These are phyloP conservation scores for Whalleya microplaca DNA, from an alignment of 2,329 filamentous ascomycete genomes.

Conservation along the genomic window DNA sequence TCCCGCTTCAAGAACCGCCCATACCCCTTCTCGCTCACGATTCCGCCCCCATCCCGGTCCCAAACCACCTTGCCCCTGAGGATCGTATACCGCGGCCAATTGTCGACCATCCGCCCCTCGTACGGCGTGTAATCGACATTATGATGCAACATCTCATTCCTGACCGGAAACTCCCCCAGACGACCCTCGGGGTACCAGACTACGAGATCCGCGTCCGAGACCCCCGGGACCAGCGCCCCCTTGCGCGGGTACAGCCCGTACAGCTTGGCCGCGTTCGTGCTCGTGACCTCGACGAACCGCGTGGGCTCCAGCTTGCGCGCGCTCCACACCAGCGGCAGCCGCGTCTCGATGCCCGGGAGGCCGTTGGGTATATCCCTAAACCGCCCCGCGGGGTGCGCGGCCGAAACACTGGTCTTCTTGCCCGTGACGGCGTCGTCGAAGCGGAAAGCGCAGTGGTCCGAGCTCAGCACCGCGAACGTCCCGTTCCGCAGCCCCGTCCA, in stretches of 20 bases:
- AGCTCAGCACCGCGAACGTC: too few relatives aligned
- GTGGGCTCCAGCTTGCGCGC: conserved; percentile 46
- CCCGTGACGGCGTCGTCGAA: conserved; percentile 50
- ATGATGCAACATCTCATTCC: conserved; percentile 61
- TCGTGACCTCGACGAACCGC: conserved; percentile 58
- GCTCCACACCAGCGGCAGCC: conserved; percentile 51
- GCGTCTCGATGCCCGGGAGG: conserved; percentile 60
- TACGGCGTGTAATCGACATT: conserved; percentile 66
- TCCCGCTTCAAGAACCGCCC: too few relatives aligned
- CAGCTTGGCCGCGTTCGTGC: conserved; percentile 59
- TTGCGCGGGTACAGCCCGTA: conserved; percentile 59
- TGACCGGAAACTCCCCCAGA: conserved; percentile 48
- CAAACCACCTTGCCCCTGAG: conserved; percentile 62
- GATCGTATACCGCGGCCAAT: conserved; percentile 66
- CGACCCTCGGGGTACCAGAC: conserved; percentile 58
- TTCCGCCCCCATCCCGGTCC: conserved; percentile 56
- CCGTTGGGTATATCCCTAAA: conserved; percentile 65
- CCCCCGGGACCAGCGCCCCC: conserved; percentile 53
- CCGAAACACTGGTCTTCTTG: conserved; percentile 53
- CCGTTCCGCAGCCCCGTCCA: too few relatives aligned
- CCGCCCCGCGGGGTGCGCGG: conserved; percentile 46
- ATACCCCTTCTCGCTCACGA: conserved; percentile 23
- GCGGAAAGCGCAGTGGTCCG: conserved; percentile 51
- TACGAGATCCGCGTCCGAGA: conserved; percentile 59
- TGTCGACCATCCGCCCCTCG: conserved; percentile 57